Evolutionary conservation across 768 basidiomycete species (phyloP).

Genomic region (Kondoa malvinella): DNA sequence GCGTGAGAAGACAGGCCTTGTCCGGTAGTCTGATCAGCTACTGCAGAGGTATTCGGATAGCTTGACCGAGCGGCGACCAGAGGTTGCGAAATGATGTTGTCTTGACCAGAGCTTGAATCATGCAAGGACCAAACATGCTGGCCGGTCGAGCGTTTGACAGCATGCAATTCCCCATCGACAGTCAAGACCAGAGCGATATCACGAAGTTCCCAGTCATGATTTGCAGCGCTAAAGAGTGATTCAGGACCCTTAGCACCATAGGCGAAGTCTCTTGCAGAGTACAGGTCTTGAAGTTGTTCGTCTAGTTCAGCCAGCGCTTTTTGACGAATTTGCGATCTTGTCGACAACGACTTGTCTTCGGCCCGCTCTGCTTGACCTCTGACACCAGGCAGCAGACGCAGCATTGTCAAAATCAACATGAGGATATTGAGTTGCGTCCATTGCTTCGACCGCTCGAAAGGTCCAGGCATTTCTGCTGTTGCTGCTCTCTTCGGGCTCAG

Average conservation of each 20-base stretch:
- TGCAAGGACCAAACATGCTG: slow-evolving; percentile 75
- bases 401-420: background rate
- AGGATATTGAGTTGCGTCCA: background rate
- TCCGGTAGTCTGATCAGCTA: slow-evolving; percentile 32
- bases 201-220: background rate
- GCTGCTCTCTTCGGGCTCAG: no score
- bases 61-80: background rate
- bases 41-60: slow-evolving; percentile 28
- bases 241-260: background rate
- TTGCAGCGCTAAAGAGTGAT: background rate
- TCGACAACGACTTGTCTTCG: background rate
- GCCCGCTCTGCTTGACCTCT: no score
- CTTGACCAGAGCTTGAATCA: slow-evolving; percentile 26
- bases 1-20: background rate
- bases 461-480: no score
- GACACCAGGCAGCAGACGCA: no score
- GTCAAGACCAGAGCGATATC: slow-evolving; percentile 65
- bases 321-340: background rate
- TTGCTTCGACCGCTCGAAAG: no score
- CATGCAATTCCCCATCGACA: slow-evolving; percentile 88
- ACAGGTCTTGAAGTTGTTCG: background rate
- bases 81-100: slow-evolving; percentile 9
- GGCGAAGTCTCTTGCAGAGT: background rate
- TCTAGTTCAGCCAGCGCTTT: background rate
- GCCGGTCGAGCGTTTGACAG: slow-evolving; percentile 71